phyloP scores from a whole-genome alignment of 495 filamentous ascomycete genomes.

The Acidomyces sp. region DNA sequence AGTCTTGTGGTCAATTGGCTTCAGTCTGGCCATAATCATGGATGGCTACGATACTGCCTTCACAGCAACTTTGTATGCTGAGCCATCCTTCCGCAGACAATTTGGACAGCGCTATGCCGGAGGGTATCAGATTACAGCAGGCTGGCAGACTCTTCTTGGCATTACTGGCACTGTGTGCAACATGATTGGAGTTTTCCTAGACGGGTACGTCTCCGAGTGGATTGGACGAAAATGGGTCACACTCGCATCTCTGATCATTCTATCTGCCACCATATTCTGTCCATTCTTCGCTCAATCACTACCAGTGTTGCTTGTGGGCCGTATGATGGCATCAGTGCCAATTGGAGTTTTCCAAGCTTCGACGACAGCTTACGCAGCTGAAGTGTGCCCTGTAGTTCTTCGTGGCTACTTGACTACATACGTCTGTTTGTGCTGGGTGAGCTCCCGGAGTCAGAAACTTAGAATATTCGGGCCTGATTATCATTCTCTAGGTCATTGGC shows the following conservation, averaged over 20 bases:
- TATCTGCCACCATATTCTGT: slow-evolving; percentile 57
- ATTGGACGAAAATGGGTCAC: slow-evolving; percentile 58
- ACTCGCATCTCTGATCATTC: slow-evolving; percentile 49
- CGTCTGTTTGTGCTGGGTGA: slow-evolving; percentile 22
- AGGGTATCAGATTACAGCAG: slow-evolving; percentile 58
- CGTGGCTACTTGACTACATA: slow-evolving; percentile 19
- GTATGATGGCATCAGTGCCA: slow-evolving; percentile 62
- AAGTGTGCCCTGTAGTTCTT: slow-evolving; percentile 20
- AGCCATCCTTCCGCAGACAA: slow-evolving; percentile 46
- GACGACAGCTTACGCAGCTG: slow-evolving; percentile 15
- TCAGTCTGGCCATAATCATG: slow-evolving; percentile 51
- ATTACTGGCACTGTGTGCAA: slow-evolving; percentile 53
- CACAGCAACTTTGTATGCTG: slow-evolving; percentile 32
- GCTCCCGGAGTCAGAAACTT: not conserved
- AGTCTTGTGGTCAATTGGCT: slow-evolving; percentile 45
- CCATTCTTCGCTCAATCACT: slow-evolving; percentile 64
- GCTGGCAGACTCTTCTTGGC: slow-evolving; percentile 66
- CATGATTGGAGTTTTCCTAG: slow-evolving; percentile 63
- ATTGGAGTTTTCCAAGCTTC: slow-evolving; percentile 49
- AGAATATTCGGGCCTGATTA: not conserved
- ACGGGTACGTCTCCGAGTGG: slow-evolving; percentile 58
- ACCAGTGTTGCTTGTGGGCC: slow-evolving; percentile 51
- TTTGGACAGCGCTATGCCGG: slow-evolving; percentile 44
- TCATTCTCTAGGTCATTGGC: slow-evolving; percentile 22
- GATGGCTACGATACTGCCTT: slow-evolving; percentile 50